These are phyloP conservation scores for Gomphus bonarii DNA, from an alignment of 1,284 basidiomycete species.

Conservation along the genomic window DNA sequence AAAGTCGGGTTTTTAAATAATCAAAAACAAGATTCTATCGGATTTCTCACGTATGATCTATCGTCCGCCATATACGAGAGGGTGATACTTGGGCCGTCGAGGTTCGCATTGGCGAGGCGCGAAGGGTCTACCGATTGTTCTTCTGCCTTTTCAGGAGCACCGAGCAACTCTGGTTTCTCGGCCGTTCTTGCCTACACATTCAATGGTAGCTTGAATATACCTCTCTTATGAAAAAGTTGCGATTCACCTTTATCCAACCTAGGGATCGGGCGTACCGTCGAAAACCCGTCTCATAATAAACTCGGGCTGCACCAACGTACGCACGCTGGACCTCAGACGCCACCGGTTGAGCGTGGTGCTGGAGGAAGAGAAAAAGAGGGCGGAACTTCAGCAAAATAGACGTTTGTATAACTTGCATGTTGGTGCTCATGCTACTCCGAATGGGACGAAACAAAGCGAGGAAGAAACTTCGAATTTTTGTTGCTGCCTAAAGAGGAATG, in stretches of 20 bases:
- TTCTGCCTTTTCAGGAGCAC: slow-evolving; percentile 29
- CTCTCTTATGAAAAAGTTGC: neutral
- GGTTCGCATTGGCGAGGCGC: slow-evolving; percentile 54
- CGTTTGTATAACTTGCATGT: slow-evolving; percentile 89
- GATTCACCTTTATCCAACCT: slow-evolving; percentile 58
- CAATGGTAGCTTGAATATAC: neutral
- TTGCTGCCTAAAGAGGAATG: slow-evolving; percentile 52
- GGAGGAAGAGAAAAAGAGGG: slow-evolving; percentile 78
- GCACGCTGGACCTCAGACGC: slow-evolving; percentile 86
- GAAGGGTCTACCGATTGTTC: slow-evolving; percentile 35
- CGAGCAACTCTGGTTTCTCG: slow-evolving; percentile 56
- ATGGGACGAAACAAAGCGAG: slow-evolving; percentile 77
- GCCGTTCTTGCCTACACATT: slow-evolving; percentile 39
- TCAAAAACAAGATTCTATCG: neutral
- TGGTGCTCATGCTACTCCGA: slow-evolving; percentile 76
- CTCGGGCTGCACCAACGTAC: slow-evolving; percentile 75
- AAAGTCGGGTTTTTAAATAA: slow-evolving; percentile 3
- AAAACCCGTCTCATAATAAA: slow-evolving; percentile 96
- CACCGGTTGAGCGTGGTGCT: slow-evolving; percentile 71
- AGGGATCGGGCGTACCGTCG: slow-evolving; percentile 82
- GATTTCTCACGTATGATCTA: slow-evolving; percentile 58
- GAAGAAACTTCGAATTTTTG: slow-evolving; percentile 85
- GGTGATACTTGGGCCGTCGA: slow-evolving; percentile 72
- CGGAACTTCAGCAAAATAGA: slow-evolving; percentile 81
- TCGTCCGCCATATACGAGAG: slow-evolving; percentile 83